Conservation (phyloP, 2,329 filamentous ascomycete genomes). For the Claviceps humidiphila region DNA sequence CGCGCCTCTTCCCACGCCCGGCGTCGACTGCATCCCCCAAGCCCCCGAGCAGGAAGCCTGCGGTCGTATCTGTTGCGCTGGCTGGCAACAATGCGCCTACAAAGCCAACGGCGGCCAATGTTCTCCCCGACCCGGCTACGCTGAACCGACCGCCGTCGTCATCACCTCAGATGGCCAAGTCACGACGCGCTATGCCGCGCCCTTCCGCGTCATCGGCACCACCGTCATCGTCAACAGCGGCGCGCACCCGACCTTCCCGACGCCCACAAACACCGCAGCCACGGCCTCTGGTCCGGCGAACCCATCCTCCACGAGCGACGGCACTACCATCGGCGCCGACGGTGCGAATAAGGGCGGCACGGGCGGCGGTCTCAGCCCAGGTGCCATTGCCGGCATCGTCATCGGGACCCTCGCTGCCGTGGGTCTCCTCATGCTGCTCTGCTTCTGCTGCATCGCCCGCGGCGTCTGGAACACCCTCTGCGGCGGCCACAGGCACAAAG, state of each 20-base stretch:
- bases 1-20: constrained; percentile 29
- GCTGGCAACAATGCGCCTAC: constrained; percentile 52
- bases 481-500: constrained; percentile 41
- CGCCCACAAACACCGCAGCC: constrained; percentile 38
- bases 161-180: constrained; percentile 33
- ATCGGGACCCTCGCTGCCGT: constrained; percentile 59
- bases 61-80: constrained; percentile 57
- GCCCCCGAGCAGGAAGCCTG: constrained; percentile 47
- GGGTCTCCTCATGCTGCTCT: constrained; percentile 53
- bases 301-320: constrained; percentile 25
- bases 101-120: constrained; percentile 36
- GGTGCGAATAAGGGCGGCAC: constrained; percentile 26
- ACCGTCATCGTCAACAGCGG: constrained; percentile 42
- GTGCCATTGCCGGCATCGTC: constrained; percentile 71
- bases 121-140: constrained; percentile 35
- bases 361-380: constrained; percentile 44
- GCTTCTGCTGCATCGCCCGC: constrained; percentile 59
- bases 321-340: constrained; percentile 22
- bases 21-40: constrained; percentile 35
- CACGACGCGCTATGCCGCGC: constrained; percentile 41
- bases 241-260: constrained; percentile 29
- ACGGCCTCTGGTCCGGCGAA: constrained; percentile 17
- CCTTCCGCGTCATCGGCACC: constrained; percentile 40
- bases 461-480: constrained; percentile 51
- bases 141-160: constrained; percentile 27